These are phyloP conservation scores for Kalmanozyma brasiliensis DNA, from an alignment of 1,284 basidiomycete species.

Conservation along the genomic window DNA sequence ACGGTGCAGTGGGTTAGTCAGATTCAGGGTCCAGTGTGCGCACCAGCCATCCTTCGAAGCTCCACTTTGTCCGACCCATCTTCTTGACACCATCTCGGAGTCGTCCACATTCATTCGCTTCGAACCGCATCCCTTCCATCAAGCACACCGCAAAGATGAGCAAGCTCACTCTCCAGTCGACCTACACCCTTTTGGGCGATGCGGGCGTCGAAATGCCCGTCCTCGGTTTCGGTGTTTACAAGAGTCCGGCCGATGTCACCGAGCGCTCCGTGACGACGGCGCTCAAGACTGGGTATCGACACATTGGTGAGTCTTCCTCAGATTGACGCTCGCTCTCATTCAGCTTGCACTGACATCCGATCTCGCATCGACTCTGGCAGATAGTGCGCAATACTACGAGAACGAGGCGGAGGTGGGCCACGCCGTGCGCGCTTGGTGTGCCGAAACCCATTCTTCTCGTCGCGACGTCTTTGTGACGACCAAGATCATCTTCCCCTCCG, in stretches of 20 bases:
- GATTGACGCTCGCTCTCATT: neutral
- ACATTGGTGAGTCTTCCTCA: slow-evolving; percentile 11
- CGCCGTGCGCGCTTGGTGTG: slow-evolving; percentile 40
- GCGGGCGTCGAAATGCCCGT: slow-evolving; percentile 38
- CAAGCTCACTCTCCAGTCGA: slow-evolving; percentile 38
- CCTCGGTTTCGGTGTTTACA: slow-evolving; percentile 47
- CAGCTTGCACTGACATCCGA: neutral
- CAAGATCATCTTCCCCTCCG: slow-evolving; percentile 34
- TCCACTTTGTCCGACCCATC: too few relatives aligned
- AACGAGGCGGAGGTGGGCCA: slow-evolving; percentile 44
- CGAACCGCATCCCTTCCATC: neutral
- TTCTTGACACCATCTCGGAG: slow-evolving; percentile 3
- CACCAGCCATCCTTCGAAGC: neutral
- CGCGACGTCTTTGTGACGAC: slow-evolving; percentile 45
- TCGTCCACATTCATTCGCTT: neutral
- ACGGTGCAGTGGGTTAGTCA: slow-evolving; percentile 6
- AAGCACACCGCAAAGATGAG: slow-evolving; percentile 7
- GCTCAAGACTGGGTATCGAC: slow-evolving; percentile 41
- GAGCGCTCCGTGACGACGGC: slow-evolving; percentile 36
- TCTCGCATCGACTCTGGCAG: neutral
- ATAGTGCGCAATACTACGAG: slow-evolving; percentile 46
- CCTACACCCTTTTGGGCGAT: slow-evolving; percentile 28
- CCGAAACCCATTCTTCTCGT: slow-evolving; percentile 31
- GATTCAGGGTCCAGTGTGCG: slow-evolving; percentile 25
- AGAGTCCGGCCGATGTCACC: slow-evolving; percentile 32